These are phyloP conservation scores for Plenodomus lindquistii DNA, from an alignment of 2,329 filamentous ascomycete genomes.

Conservation along the genomic window DNA sequence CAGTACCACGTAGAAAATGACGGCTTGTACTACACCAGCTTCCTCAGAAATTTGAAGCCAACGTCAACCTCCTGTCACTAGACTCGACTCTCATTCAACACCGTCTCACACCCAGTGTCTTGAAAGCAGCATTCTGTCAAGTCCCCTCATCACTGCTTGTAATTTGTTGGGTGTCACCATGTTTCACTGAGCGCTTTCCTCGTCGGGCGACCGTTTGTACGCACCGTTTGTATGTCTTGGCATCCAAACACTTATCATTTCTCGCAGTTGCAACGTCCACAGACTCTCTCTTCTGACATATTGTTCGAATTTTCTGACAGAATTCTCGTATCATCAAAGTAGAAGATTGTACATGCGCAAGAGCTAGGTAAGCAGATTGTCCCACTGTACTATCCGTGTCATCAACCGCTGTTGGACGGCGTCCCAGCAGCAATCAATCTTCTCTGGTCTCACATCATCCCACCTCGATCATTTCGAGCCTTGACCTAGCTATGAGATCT, in stretches of 20 bases:
- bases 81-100: background rate
- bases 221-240: background rate
- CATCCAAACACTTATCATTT: background rate
- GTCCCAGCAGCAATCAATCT: background rate
- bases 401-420: background rate
- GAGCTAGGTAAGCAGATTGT: background rate
- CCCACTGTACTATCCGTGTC: background rate
- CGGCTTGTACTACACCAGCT: slow-evolving; percentile 5
- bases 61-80: background rate
- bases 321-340: background rate
- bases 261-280: background rate
- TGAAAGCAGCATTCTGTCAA: background rate
- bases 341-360: background rate
- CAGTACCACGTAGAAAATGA: slow-evolving; percentile 1
- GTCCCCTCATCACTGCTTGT: background rate
- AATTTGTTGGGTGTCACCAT: background rate
- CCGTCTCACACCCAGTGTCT: background rate
- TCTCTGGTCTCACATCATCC: background rate
- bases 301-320: too few relatives aligned
- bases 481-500: too few relatives aligned
- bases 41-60: background rate
- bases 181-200: background rate
- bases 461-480: too few relatives aligned
- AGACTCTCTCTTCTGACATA: too few relatives aligned
- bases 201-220: background rate